A percentile compares a stretch with the other conserved stretches of the same genome.
Conservation (phyloP, 2,329 filamentous ascomycete genomes). For the Pyrenochaeta sp. region DNA sequence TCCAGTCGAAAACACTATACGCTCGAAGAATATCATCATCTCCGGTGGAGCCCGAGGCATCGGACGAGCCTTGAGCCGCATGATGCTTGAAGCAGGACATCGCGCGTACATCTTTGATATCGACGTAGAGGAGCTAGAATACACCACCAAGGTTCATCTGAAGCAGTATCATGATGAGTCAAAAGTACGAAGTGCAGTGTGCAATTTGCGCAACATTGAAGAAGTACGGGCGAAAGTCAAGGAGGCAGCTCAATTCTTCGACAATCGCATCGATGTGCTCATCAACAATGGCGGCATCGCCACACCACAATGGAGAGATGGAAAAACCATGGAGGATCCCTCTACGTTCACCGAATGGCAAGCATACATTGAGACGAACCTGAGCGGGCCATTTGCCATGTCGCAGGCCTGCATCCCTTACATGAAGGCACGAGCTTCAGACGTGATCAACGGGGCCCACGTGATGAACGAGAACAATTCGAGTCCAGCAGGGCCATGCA, state of each 20-base stretch:
- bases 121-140: slow-evolving; percentile 45
- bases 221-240: slow-evolving; percentile 52
- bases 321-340: slow-evolving; percentile 56
- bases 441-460: slow-evolving; percentile 35
- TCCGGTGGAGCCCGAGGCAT: slow-evolving; percentile 58
- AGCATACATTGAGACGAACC: slow-evolving; percentile 57
- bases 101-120: slow-evolving; percentile 58
- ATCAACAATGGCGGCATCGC: slow-evolving; percentile 50
- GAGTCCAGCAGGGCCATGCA: slow-evolving; percentile 51
- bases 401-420: slow-evolving; percentile 57
- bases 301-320: slow-evolving; percentile 52
- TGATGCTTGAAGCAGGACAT: slow-evolving; percentile 55
- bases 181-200: slow-evolving; percentile 47
- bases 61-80: slow-evolving; percentile 55
- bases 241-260: slow-evolving; percentile 53
- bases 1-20: slow-evolving; percentile 10
- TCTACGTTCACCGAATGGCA: slow-evolving; percentile 55
- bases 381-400: slow-evolving; percentile 56
- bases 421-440: slow-evolving; percentile 50
- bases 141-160: slow-evolving; percentile 52
- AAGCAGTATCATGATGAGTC: slow-evolving; percentile 44
- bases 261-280: slow-evolving; percentile 50
- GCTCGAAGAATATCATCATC: slow-evolving; percentile 47
- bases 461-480: slow-evolving; percentile 28
- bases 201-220: slow-evolving; percentile 54